Percentiles rank a stretch among this genome's conserved stretches.
Conservation (phyloP, 306 rosid genomes). For the Citrullus amarus region DNA sequence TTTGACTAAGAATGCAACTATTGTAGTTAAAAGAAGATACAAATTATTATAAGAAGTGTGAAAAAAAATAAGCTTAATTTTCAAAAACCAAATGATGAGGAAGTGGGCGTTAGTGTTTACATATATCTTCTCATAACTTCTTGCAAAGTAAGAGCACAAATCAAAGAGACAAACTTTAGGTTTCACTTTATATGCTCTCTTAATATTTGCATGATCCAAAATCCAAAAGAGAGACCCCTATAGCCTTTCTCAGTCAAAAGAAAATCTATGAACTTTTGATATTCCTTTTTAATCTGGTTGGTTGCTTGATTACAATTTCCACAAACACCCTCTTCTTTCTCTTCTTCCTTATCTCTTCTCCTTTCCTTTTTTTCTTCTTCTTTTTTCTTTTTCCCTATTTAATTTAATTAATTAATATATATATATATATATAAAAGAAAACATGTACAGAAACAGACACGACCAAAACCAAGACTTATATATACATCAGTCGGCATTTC, state of each 20-base stretch:
- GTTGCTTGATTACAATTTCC: not conserved
- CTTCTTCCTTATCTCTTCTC: not conserved
- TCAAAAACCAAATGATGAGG: too few relatives aligned
- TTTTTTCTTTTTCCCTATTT: too few relatives aligned
- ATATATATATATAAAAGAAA: too few relatives aligned
- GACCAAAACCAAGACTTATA: not conserved
- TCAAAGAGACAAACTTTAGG: slow-evolving; percentile 7
- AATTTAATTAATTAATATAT: too few relatives aligned
- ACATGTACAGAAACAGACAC: not conserved
- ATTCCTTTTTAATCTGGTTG: not conserved
- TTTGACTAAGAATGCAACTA: too few relatives aligned
- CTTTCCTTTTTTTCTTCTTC: too few relatives aligned
- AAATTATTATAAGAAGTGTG: too few relatives aligned
- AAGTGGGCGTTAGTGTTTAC: too few relatives aligned
- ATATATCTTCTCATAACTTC: not conserved
- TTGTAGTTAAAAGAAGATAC: too few relatives aligned
- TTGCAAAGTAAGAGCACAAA: not conserved
- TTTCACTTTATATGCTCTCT: not conserved
- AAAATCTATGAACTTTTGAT: slow-evolving; percentile 1
- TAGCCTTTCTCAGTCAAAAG: slow-evolving; percentile 4
- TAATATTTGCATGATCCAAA: not conserved
- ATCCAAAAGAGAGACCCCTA: not conserved
- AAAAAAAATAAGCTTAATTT: too few relatives aligned
- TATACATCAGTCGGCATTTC: not conserved
- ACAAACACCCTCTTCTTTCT: not conserved